Evolutionary conservation across 2,329 filamentous ascomycete genomes (phyloP), one percentile per base, ranked within the genome.

Genomic region (Alternaria consortialis): DNA sequence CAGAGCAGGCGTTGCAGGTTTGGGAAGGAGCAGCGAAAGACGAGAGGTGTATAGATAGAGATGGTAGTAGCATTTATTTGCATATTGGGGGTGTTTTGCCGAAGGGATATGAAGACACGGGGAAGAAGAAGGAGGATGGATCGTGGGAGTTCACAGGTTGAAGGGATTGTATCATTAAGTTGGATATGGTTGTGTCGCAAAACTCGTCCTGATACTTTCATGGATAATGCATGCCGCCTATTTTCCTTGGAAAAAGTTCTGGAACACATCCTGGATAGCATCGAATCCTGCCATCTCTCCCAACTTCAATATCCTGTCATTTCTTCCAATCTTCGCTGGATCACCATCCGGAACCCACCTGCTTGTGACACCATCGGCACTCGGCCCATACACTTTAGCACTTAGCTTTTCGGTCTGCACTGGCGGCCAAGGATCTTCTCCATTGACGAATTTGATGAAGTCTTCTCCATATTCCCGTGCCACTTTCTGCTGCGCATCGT

Each of bases 371-470:
- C 74, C 74, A 20, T 67, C 67, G 37, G 63, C 67, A 46, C 70
- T 75, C 5, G 74, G 73, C 11, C 74, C 74, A 50, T 76, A 77
- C 2, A 77, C 73, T 47, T 71, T 60, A 6, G 71, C 74, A 9
- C 71, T 60, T 17, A 72, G 25, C 29, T 69, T 59, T 0, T 60
- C 69, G 7, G 51, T 61, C 39, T 72, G 53, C 3, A 75, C 73
- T 2, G 73, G 68, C n/a, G 69, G 69, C 74, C 74, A 77, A 1
- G 74, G 73, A 37, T 76, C 72, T 4, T 69, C 54, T 0, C 76
- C 76, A 46, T 72, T 74, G 12, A 76, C 70, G 51, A 76, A 78
- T 36, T 69, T 64, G 44, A 78, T 73, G 52, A 78, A 74, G 39
- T 77, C 72, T 44, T 70, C 66, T 7, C 58, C 74, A 50, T 70